phyloP scores from a whole-genome alignment of 805 yeast species.

The Isabelozyma heimii region DNA sequence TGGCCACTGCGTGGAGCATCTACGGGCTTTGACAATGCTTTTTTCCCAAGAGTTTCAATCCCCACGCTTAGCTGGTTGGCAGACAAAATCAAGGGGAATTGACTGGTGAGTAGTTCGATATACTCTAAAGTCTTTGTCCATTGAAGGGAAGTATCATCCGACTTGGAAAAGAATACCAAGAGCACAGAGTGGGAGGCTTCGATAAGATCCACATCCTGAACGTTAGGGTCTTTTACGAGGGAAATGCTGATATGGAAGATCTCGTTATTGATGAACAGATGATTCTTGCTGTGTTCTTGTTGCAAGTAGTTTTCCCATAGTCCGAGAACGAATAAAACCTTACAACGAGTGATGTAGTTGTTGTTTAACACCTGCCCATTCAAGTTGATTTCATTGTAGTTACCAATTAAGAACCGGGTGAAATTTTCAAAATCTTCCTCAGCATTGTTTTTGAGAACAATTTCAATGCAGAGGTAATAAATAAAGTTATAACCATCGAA shows the following conservation, averaged over 20 bases:
- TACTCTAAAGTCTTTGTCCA: conserved; percentile 33
- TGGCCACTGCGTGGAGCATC: conserved; percentile 1
- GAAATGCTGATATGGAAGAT: conserved; percentile 31
- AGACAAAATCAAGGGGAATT: conserved; percentile 57
- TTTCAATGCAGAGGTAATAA: conserved; percentile 48
- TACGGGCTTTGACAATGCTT: conserved; percentile 25
- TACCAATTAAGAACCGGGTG: conserved; percentile 30
- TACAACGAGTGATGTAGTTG: conserved; percentile 30
- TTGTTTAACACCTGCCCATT: conserved; percentile 22
- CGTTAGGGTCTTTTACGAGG: conserved; percentile 23
- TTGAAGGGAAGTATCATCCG: conserved; percentile 10
- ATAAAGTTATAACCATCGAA: conserved; percentile 63
- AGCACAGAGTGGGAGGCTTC: conserved; percentile 68
- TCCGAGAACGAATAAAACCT: conserved; percentile 45
- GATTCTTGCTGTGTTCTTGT: conserved; percentile 11
- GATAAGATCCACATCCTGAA: conserved; percentile 29
- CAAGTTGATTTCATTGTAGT: conserved; percentile 32
- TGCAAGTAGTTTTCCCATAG: conserved; percentile 46
- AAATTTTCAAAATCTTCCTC: conserved; percentile 26
- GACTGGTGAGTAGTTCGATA: conserved; percentile 44
- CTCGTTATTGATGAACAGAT: conserved; percentile 16
- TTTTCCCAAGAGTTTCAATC: conserved; percentile 51
- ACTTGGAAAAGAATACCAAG: conserved; percentile 32
- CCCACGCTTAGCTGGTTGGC: conserved; percentile 57
- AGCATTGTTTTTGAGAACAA: conserved; percentile 19